These are phyloP conservation scores for Sporisorium reilianum DNA, from an alignment of 1,284 basidiomycete species.

Conservation along the genomic window DNA sequence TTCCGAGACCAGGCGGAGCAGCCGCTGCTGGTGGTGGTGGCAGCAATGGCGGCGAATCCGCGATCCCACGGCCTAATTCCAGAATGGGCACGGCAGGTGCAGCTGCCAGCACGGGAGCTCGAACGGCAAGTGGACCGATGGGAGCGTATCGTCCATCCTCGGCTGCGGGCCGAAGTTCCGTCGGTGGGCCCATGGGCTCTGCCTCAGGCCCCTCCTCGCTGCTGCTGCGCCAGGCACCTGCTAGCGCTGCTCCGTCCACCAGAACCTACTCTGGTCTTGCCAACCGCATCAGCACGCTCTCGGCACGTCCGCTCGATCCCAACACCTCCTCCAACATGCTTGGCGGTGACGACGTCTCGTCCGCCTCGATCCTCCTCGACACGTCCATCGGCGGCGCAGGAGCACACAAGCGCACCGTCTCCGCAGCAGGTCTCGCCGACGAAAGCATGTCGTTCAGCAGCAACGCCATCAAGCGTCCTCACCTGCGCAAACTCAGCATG, in stretches of 20 bases:
- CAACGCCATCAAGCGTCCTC: constrained; percentile 26
- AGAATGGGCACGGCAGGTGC: constrained; percentile 17
- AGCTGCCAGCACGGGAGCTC: background rate
- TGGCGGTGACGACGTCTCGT: constrained; percentile 22
- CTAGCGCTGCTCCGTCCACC: constrained; percentile 29
- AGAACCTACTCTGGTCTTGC: constrained; percentile 37
- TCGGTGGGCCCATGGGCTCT: constrained; percentile 7
- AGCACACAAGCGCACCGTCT: constrained; percentile 36
- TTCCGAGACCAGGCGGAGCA: constrained; percentile 35
- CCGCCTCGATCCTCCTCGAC: constrained; percentile 34
- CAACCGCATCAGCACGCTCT: constrained; percentile 36
- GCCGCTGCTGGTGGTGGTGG: background rate
- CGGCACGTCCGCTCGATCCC: constrained; percentile 31
- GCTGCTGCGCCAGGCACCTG: constrained; percentile 28
- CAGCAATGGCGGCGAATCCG: constrained; percentile 13
- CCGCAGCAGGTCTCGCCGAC: constrained; percentile 32
- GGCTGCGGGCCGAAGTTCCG: constrained; percentile 22
- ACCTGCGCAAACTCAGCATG: constrained; percentile 41
- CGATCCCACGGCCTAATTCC: constrained; percentile 36
- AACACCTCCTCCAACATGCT: constrained; percentile 31
- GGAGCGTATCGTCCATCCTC: constrained; percentile 31
- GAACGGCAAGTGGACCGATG: constrained; percentile 34
- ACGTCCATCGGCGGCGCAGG: constrained; percentile 20
- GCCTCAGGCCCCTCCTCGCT: constrained; percentile 7
- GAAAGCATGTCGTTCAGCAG: constrained; percentile 27